Evolutionary conservation across 345 rosid species (phyloP).

Genomic region (Eucalyptus urophylla): DNA sequence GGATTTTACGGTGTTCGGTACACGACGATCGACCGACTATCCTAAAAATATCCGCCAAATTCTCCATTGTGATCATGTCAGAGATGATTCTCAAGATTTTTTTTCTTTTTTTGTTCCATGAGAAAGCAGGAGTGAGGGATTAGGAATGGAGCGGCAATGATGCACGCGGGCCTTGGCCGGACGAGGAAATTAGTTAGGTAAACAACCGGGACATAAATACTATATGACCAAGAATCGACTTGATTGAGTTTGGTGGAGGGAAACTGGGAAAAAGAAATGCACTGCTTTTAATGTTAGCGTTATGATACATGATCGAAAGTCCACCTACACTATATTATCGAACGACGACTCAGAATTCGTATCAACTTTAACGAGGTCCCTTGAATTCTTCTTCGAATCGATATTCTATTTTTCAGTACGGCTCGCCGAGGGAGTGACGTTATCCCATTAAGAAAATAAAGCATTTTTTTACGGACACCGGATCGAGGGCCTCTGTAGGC

Average conservation of each 20-base stretch:
- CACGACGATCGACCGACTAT: background rate
- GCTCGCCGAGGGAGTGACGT: background rate
- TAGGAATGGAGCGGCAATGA: background rate
- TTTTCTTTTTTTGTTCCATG: fast-evolving
- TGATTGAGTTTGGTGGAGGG: background rate
- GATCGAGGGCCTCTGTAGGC: background rate
- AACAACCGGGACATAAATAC: background rate
- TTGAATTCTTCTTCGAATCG: background rate
- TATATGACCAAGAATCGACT: background rate
- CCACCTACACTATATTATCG: background rate
- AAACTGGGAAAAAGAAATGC: background rate
- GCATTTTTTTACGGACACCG: background rate
- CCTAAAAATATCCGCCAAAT: fast-evolving
- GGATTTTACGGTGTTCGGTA: background rate
- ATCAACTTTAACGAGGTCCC: background rate
- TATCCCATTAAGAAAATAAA: background rate
- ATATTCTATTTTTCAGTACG: too few relatives aligned
- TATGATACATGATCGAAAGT: background rate
- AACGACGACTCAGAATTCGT: background rate
- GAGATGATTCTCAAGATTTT: background rate
- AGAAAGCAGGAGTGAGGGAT: background rate
- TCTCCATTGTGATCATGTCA: too few relatives aligned
- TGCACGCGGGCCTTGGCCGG: background rate
- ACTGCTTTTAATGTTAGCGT: background rate
- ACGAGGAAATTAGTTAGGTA: background rate